Base-by-base conservation (phyloP, 139 green algal species). In the Asterochloris erici region DNA sequence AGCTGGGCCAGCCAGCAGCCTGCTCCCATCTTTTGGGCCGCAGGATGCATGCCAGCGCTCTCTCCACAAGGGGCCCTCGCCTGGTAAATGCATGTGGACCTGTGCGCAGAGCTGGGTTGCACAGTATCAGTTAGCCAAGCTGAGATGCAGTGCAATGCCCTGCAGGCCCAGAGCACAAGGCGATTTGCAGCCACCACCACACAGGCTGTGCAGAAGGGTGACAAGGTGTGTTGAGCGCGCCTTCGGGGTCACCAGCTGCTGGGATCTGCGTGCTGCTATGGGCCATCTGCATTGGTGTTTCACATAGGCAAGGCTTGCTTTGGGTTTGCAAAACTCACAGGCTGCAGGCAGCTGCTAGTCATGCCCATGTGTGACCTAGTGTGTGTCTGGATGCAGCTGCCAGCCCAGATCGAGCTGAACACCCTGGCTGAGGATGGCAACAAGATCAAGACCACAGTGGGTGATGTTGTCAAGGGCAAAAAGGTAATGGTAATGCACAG, bases 181-280 rank as follows among this genome's bases (percentile, higher is more conserved):
- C 38, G 6, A 54, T 54, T 54, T 54, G 38, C 38, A 54, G 38
- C 38, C 38, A 54, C 4, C 38, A 54, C 74, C 23, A 79, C 74
- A 79, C 74, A 79, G 19, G 74, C 74, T 11, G 15, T 79, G 54
- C 64, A 79, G 16, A 79, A 79, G 74, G 74, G 74, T 24, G 74
- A 79, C 38, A 79, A 79, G 54, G 74, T 69, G 38, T 38, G 74
- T 11, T 15, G 12, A 21, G 23, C 0, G 23, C 23, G 17, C 14
- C 0, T 76, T 4, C 0, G 10, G 0, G 10, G 70, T 54, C 38
- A 54, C 38, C 38, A 54, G 6, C 38, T 54, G 38, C 4, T 23
- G 38, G 12, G 0, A 28, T 23, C 28, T 26, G 15, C 69, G 14
- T 75, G 69, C 15, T 47, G 69, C 19, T 75, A 26, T 26, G 16